Evolutionary conservation across 345 rosid genomes (phyloP).

Genomic region (Erucastrum elatum): DNA sequence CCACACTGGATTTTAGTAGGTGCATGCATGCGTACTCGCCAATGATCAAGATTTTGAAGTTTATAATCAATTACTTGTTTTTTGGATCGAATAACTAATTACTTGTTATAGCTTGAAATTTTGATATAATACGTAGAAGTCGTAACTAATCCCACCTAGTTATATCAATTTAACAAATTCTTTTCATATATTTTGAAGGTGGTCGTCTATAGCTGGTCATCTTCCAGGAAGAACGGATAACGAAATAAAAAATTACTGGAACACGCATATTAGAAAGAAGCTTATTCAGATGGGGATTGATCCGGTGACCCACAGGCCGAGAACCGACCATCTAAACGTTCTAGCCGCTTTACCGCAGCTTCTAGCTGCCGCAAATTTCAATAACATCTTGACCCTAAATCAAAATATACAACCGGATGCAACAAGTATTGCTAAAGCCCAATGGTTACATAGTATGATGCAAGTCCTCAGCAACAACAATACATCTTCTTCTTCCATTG

Average conservation of each 20-base stretch:
- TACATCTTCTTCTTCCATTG: constrained; percentile 33
- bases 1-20: constrained; percentile 34
- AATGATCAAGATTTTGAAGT: constrained; percentile 12
- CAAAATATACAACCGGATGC: constrained; percentile 50
- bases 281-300: constrained; percentile 41
- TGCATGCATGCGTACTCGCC: constrained; percentile 33
- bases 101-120: constrained; percentile 6
- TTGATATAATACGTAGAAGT: constrained; percentile 15
- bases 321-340: constrained; percentile 49
- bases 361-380: constrained; percentile 57
- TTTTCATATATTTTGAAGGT: constrained; percentile 21
- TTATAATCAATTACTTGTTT: neutral
- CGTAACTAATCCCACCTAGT: constrained; percentile 27
- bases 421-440: constrained; percentile 56
- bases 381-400: constrained; percentile 42
- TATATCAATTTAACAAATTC: neutral
- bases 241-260: constrained; percentile 42
- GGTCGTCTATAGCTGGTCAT: constrained; percentile 46
- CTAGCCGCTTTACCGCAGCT: constrained; percentile 56
- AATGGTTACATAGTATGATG: constrained; percentile 51
- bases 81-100: neutral
- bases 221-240: constrained; percentile 44
- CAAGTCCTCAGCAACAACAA: constrained; percentile 39
- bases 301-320: constrained; percentile 40
- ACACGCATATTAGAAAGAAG: constrained; percentile 41